These are phyloP conservation scores for Paxillus ammoniavirescens DNA, from an alignment of 768 basidiomycete genomes.

Conservation along the genomic window DNA sequence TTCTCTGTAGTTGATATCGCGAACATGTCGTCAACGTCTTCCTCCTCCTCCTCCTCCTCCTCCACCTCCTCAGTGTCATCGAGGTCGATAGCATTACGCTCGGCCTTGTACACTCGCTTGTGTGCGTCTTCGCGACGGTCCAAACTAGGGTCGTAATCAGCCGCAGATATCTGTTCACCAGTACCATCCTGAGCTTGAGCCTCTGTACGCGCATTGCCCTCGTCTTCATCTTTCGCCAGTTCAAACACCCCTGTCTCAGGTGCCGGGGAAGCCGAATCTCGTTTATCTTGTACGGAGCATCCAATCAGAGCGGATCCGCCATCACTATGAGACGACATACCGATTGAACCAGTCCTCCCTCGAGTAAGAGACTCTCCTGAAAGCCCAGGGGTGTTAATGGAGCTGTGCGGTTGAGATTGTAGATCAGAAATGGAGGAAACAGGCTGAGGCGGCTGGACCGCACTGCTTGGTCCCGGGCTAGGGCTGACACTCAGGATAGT, in stretches of 20 bases:
- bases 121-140: slow-evolving; percentile 86
- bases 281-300: slow-evolving; percentile 37
- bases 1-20: slow-evolving; percentile 52
- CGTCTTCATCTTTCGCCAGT: slow-evolving; percentile 63
- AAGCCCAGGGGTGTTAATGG: slow-evolving; percentile 32
- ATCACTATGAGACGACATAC: slow-evolving; percentile 13
- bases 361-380: slow-evolving; percentile 7
- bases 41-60: slow-evolving; percentile 74
- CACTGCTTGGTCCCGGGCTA: slow-evolving; percentile 68
- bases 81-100: slow-evolving; percentile 39
- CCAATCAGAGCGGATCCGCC: neutral
- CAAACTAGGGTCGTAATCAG: slow-evolving; percentile 85
- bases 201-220: slow-evolving; percentile 45
- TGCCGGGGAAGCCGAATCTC: slow-evolving; percentile 55
- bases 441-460: slow-evolving; percentile 68
- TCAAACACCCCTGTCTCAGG: slow-evolving; percentile 62
- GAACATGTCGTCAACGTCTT: slow-evolving; percentile 97
- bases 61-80: slow-evolving; percentile 48
- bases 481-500: slow-evolving; percentile 45
- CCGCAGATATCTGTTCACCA: slow-evolving; percentile 79
- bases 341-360: slow-evolving; percentile 19
- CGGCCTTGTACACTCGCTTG: slow-evolving; percentile 50
- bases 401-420: slow-evolving; percentile 53
- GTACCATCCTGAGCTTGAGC: slow-evolving; percentile 44
- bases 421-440: slow-evolving; percentile 61